Evolutionary conservation across 495 filamentous ascomycete genomes (phyloP).

Genomic region (Massariosphaeria phaeospora): DNA sequence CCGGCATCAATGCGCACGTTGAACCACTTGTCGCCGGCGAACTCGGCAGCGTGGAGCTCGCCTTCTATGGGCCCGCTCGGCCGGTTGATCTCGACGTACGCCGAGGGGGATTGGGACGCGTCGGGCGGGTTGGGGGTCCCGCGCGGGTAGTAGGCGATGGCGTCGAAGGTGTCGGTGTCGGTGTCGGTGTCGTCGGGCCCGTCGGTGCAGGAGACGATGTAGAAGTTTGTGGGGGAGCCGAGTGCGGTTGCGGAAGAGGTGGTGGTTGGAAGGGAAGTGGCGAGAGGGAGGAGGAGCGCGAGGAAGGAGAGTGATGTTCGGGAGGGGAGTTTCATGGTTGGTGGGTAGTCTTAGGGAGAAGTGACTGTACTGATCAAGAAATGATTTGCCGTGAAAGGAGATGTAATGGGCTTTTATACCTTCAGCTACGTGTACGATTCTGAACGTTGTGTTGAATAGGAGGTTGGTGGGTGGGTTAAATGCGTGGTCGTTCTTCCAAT

Average conservation of each 20-base stretch:
- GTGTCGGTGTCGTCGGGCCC: neutral
- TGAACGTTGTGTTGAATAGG: no score
- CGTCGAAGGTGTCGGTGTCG: slow-evolving; percentile 7
- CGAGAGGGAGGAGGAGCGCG: neutral
- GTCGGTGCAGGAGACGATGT: slow-evolving; percentile 1
- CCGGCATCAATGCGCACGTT: neutral
- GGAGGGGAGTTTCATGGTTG: neutral
- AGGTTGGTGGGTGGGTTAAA: no score
- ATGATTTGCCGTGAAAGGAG: no score
- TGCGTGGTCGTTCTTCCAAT: no score
- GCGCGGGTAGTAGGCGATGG: slow-evolving; percentile 3
- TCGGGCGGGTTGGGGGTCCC: neutral
- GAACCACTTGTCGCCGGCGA: neutral
- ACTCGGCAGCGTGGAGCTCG: neutral
- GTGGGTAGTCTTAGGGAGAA: neutral
- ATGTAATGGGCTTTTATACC: no score
- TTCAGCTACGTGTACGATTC: no score
- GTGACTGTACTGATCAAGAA: neutral
- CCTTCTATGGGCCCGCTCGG: neutral
- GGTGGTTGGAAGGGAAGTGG: neutral
- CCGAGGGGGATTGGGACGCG: neutral
- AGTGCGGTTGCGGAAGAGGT: neutral
- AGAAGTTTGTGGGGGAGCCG: slow-evolving; percentile 1
- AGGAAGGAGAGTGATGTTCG: neutral
- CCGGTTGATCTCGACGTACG: neutral